Evolutionary conservation across 805 yeast genomes (phyloP).

Genomic region (Lipomyces lipofer): DNA sequence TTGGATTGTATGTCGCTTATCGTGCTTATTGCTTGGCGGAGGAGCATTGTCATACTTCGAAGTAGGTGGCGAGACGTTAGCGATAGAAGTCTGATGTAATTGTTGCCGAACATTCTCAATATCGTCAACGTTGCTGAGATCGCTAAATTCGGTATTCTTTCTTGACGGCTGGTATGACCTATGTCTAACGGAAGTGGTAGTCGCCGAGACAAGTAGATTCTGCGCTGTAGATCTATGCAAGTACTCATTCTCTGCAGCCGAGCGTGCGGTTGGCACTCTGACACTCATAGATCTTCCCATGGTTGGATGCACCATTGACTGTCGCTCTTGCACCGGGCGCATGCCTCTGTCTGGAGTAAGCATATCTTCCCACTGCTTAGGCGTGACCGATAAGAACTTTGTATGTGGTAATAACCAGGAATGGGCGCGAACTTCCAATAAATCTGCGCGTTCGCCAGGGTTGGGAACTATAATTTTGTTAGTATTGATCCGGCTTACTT

Average conservation of each 20-base stretch:
- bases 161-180: conserved; percentile 16
- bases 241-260: neutral
- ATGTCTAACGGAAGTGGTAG: conserved; percentile 6
- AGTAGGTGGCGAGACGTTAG: neutral
- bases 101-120: conserved; percentile 24
- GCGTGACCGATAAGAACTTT: conserved; percentile 77
- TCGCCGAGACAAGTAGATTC: conserved; percentile 2
- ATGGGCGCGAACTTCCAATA: conserved; percentile 73
- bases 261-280: neutral
- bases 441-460: conserved; percentile 70
- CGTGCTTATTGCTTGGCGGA: conserved; percentile 6
- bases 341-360: conserved; percentile 18
- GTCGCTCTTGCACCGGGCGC: conserved; percentile 9
- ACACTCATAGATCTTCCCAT: conserved; percentile 16
- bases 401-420: conserved; percentile 87
- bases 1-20: conserved; percentile 28
- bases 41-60: neutral
- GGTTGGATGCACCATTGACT: conserved; percentile 10
- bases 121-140: conserved; percentile 17
- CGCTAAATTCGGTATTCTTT: conserved; percentile 1
- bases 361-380: conserved; percentile 81
- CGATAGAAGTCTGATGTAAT: conserved; percentile 21
- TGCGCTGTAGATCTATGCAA: conserved; percentile 3
- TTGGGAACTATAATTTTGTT: conserved; percentile 55
- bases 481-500: conserved; percentile 38